Conservation (phyloP, 306 rosid species). For the Pterocarpus santalinus region DNA sequence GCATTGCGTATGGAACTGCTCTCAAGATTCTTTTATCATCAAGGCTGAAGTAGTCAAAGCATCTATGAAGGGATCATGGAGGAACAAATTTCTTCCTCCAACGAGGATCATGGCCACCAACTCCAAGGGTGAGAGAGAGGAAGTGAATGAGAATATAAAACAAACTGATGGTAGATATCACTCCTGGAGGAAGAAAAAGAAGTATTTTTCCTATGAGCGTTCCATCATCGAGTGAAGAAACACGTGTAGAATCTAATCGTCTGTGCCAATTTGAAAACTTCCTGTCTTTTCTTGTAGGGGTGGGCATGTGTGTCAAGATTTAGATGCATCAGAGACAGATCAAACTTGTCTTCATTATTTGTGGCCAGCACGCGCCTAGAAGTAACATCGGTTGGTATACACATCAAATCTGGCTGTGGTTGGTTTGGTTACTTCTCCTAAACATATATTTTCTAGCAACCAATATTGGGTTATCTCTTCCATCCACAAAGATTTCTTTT, state of each 20-base stretch:
- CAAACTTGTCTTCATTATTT: background rate
- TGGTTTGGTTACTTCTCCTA: background rate
- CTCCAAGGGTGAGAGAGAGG: too few relatives aligned
- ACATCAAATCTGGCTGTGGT: background rate
- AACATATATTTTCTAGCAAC: background rate
- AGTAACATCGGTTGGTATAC: background rate
- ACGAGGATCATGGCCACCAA: too few relatives aligned
- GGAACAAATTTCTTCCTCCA: too few relatives aligned
- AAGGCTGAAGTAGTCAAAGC: background rate
- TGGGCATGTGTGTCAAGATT: background rate
- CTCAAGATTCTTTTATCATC: background rate
- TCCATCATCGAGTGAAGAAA: background rate
- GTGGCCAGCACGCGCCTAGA: background rate
- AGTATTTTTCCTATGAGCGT: background rate
- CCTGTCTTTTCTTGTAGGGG: background rate
- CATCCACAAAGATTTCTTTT: too few relatives aligned
- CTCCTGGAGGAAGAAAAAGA: too few relatives aligned
- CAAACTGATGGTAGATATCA: too few relatives aligned
- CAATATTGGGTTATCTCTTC: background rate
- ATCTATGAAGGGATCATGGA: too few relatives aligned
- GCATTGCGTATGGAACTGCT: background rate
- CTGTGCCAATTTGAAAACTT: background rate
- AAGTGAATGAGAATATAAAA: too few relatives aligned
- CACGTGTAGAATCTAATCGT: background rate
- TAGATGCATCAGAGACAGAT: background rate